phyloP scores from a whole-genome alignment of 495 filamentous ascomycete genomes.

The Sordaria brevicollis region DNA sequence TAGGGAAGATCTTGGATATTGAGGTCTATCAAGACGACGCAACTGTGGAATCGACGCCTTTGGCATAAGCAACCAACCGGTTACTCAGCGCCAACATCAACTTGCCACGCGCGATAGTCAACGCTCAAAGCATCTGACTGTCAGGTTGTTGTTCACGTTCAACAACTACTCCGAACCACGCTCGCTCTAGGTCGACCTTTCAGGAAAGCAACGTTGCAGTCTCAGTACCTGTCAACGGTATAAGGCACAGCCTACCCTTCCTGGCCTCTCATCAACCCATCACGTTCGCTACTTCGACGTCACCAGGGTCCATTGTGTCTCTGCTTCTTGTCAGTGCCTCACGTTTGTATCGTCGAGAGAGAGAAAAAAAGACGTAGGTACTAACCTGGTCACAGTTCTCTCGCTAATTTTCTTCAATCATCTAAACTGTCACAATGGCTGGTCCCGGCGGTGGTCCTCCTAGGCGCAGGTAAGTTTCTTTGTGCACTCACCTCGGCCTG shows the following conservation, averaged over 20 bases:
- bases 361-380: too few relatives aligned
- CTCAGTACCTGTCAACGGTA: neutral
- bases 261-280: conserved; percentile 19
- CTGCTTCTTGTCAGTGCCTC: conserved; percentile 27
- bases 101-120: neutral
- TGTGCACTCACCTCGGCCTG: neutral
- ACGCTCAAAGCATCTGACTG: neutral
- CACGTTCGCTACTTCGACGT: conserved; percentile 29
- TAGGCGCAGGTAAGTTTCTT: conserved; percentile 43
- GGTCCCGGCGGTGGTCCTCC: conserved; percentile 65
- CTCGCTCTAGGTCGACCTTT: neutral
- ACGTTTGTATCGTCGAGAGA: neutral
- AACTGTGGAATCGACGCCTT: neutral
- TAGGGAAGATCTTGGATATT: conserved; percentile 8
- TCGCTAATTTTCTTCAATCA: conserved; percentile 26
- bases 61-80: neutral
- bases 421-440: conserved; percentile 44
- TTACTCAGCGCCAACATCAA: neutral
- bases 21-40: neutral
- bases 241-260: conserved; percentile 10
- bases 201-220: neutral
- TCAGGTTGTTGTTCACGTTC: neutral
- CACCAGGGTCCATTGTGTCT: conserved; percentile 23
- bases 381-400: conserved; percentile 26
- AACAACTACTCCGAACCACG: neutral